A percentile compares a stretch with the other conserved stretches of the same genome.
These are phyloP conservation scores for Imleria badia DNA, from an alignment of 768 basidiomycete species.

Conservation along the genomic window DNA sequence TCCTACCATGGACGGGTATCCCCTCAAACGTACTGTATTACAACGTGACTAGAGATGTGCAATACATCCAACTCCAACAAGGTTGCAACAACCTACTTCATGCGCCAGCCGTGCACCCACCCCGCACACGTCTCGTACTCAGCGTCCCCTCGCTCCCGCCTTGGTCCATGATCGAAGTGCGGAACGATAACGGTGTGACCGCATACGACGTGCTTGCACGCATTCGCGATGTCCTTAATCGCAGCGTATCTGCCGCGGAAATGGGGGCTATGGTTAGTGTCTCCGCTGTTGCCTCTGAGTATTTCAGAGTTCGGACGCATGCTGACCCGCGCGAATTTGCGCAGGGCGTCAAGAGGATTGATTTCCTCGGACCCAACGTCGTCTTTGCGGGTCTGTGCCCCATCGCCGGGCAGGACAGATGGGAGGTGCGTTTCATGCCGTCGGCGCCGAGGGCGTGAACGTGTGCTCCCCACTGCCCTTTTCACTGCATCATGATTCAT, in stretches of 20 bases:
- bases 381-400: conserved; percentile 33
- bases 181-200: conserved; percentile 27
- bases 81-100: conserved; percentile 19
- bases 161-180: conserved; percentile 32
- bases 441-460: conserved; percentile 12
- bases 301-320: conserved; percentile 27
- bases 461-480: background rate
- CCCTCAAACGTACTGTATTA: conserved; percentile 17
- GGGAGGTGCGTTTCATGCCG: conserved; percentile 27
- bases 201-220: conserved; percentile 28
- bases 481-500: conserved; percentile 5
- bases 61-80: conserved; percentile 19
- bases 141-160: conserved; percentile 23
- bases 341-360: conserved; percentile 41
- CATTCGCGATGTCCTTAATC: conserved; percentile 29
- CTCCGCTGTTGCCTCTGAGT: conserved; percentile 25
- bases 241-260: conserved; percentile 25
- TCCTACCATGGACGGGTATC: conserved; percentile 21
- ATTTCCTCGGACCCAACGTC: conserved; percentile 35
- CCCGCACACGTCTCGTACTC: conserved; percentile 15
- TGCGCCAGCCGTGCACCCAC: conserved; percentile 25
- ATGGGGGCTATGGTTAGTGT: conserved; percentile 25
- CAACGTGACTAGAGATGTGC: conserved; percentile 27
- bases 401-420: conserved; percentile 27
- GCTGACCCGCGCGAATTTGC: conserved; percentile 35